These are phyloP conservation scores for Rhodosporidiobolus odoratus DNA, from an alignment of 768 basidiomycete genomes.

Conservation along the genomic window DNA sequence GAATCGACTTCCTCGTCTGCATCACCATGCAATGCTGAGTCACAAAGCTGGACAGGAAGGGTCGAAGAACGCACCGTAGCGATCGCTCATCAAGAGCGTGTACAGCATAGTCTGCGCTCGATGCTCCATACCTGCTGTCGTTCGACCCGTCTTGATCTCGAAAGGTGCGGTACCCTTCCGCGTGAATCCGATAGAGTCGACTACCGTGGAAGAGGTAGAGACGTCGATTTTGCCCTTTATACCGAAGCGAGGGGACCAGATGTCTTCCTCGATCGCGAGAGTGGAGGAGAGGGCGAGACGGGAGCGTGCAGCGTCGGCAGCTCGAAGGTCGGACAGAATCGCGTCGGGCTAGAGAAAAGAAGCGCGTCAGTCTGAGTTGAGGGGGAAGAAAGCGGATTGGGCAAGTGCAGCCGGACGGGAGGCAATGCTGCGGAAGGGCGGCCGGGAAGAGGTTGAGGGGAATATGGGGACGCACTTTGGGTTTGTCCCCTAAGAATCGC, in stretches of 20 bases:
- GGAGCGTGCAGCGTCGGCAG: constrained; percentile 53
- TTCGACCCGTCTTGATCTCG: constrained; percentile 91
- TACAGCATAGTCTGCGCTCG: constrained; percentile 98
- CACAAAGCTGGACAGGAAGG: background rate
- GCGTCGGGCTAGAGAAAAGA: constrained; percentile 55
- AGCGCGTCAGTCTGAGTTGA: background rate
- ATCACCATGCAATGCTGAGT: background rate
- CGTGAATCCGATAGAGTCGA: constrained; percentile 47
- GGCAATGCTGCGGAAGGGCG: too few relatives aligned
- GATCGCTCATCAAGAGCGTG: constrained; percentile 78
- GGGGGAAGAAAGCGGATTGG: background rate
- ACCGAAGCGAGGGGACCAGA: constrained; percentile 92
- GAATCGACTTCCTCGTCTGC: constrained; percentile 65
- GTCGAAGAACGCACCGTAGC: constrained; percentile 56
- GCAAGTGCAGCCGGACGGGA: too few relatives aligned
- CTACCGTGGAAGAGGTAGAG: constrained; percentile 65
- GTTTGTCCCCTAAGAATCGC: constrained; percentile 60
- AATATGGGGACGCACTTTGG: constrained; percentile 60
- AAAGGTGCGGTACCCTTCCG: constrained; percentile 59
- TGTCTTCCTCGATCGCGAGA: constrained; percentile 90
- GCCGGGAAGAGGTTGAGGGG: too few relatives aligned
- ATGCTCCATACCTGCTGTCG: constrained; percentile 75
- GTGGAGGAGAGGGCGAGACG: constrained; percentile 68
- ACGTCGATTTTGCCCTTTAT: constrained; percentile 95
- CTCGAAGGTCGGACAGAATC: constrained; percentile 63